Conservation (phyloP, 2,329 filamentous ascomycete species). For the Cladophialophora exuberans region DNA sequence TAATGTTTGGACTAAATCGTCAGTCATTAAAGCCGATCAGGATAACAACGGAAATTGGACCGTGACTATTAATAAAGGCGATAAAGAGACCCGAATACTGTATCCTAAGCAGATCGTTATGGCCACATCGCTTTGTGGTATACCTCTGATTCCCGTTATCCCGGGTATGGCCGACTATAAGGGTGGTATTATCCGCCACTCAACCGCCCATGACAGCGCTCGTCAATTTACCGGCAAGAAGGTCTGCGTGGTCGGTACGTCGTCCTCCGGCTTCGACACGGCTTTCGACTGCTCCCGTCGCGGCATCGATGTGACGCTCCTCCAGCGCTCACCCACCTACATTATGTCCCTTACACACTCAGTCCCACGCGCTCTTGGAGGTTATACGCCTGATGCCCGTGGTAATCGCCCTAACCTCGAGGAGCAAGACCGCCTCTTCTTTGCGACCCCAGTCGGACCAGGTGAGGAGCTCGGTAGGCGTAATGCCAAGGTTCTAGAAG, state of each 20-base stretch:
- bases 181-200: slow-evolving; percentile 34
- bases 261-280: slow-evolving; percentile 37
- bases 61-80: slow-evolving; percentile 32
- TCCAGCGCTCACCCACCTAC: slow-evolving; percentile 40
- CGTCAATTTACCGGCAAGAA: slow-evolving; percentile 37
- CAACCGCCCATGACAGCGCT: slow-evolving; percentile 30
- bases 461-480: slow-evolving; percentile 31
- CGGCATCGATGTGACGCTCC: slow-evolving; percentile 37
- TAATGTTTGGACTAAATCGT: slow-evolving; percentile 35
- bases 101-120: slow-evolving; percentile 36
- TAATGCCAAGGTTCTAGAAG: slow-evolving; percentile 31
- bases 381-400: slow-evolving; percentile 27
- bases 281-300: slow-evolving; percentile 35
- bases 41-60: slow-evolving; percentile 31
- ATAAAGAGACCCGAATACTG: slow-evolving; percentile 31
- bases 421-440: slow-evolving; percentile 20
- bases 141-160: slow-evolving; percentile 38
- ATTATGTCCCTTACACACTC: slow-evolving; percentile 37
- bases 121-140: slow-evolving; percentile 35
- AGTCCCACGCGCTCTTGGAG: slow-evolving; percentile 36
- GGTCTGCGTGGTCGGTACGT: slow-evolving; percentile 38
- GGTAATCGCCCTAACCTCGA: slow-evolving; percentile 15
- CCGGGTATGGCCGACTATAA: slow-evolving; percentile 36
- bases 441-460: slow-evolving; percentile 11
- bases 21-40: slow-evolving; percentile 32